Evolutionary conservation across 352 stramenopile genomes (phyloP).

Genomic region (Nothophytophthora sp.): DNA sequence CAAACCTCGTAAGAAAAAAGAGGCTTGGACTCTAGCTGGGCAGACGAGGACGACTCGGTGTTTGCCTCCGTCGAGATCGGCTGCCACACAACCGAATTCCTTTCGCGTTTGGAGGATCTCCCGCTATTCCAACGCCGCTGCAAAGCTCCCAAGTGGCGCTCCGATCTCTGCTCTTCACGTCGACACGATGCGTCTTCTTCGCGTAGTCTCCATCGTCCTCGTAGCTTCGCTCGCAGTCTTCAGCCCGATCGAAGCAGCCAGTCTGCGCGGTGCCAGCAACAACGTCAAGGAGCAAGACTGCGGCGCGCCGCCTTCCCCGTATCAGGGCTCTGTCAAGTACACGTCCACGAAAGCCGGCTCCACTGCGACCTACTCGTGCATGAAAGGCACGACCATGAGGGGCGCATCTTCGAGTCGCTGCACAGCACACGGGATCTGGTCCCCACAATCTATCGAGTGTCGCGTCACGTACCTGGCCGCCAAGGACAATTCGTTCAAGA

Average conservation of each 20-base stretch:
- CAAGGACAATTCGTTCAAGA: conserved; percentile 64
- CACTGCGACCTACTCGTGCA: conserved; percentile 40
- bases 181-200: conserved; percentile 7
- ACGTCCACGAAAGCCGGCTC: conserved; percentile 36
- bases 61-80: too few species aligned
- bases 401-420: conserved; percentile 33
- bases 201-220: not conserved
- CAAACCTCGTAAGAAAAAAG: too few species aligned
- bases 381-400: conserved; percentile 39
- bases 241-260: conserved; percentile 9
- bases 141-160: too few species aligned
- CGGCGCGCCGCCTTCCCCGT: conserved; percentile 24
- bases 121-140: too few species aligned
- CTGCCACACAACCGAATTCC: too few species aligned
- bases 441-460: conserved; percentile 31
- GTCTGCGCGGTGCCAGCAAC: conserved; percentile 21
- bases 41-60: too few species aligned
- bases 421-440: conserved; percentile 41
- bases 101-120: too few species aligned
- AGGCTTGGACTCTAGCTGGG: too few species aligned
- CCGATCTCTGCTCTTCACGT: too few species aligned
- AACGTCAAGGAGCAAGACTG: conserved; percentile 17
- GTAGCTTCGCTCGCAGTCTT: not conserved
- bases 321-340: conserved; percentile 46
- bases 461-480: conserved; percentile 38